Evolutionary conservation across 73 alveolate genomes (phyloP).

Genomic region (Uronychia binucleata): DNA sequence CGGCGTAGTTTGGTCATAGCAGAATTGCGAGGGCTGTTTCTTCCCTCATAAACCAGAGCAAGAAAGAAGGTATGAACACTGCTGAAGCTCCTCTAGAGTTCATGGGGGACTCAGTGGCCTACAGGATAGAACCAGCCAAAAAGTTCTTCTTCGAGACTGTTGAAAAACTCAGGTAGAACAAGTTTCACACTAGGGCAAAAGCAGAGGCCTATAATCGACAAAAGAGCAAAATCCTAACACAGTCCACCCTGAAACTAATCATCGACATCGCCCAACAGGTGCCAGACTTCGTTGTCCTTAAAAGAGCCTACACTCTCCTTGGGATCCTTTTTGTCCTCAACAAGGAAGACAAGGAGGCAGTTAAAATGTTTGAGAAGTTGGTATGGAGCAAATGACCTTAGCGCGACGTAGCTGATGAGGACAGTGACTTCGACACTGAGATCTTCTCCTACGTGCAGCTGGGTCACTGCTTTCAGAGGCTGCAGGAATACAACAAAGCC

Average conservation of each 20-base stretch:
- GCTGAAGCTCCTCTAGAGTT: no score
- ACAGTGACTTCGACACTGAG: neutral
- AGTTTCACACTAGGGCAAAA: neutral
- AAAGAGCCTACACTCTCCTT: neutral
- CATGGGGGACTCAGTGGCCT: no score
- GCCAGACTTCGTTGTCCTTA: neutral
- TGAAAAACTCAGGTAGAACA: neutral
- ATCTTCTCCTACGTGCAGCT: neutral
- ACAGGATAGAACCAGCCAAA: neutral
- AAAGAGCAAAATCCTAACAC: neutral
- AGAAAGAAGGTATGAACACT: no score
- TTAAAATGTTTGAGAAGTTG: neutral
- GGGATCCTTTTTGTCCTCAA: neutral
- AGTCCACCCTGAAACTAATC: neutral
- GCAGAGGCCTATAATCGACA: neutral
- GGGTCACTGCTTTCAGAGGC: slow-evolving; percentile 5
- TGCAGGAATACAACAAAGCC: slow-evolving; percentile 53
- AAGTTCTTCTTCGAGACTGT: neutral
- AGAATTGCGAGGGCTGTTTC: no score
- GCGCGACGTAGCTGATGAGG: neutral
- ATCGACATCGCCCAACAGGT: neutral
- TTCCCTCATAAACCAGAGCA: no score
- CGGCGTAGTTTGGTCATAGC: no score
- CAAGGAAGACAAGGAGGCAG: neutral
- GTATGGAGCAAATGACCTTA: neutral